These are phyloP conservation scores for Postia placenta DNA, from an alignment of 768 basidiomycete species.

Conservation along the genomic window DNA sequence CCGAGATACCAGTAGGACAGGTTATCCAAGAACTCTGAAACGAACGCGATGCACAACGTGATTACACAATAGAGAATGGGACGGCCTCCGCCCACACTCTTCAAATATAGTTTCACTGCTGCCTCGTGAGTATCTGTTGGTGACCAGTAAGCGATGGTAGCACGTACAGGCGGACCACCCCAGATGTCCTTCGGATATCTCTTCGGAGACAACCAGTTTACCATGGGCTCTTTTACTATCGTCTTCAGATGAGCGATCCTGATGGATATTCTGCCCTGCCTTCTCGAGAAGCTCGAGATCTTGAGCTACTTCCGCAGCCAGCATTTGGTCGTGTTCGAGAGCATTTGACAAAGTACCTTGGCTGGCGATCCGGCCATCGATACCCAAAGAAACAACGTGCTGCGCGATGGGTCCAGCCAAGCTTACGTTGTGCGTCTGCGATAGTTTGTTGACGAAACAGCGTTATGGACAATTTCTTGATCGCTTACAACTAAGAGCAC, in stretches of 20 bases:
- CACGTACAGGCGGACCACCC: constrained; percentile 32
- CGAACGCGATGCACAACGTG: constrained; percentile 10
- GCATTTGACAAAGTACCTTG: constrained; percentile 44
- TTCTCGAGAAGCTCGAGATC: constrained; percentile 13
- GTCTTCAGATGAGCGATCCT: too few relatives aligned
- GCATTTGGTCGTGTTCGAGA: constrained; percentile 32
- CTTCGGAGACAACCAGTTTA: constrained; percentile 59
- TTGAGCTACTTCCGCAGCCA: constrained; percentile 18
- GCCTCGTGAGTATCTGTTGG: constrained; percentile 8
- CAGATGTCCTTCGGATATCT: constrained; percentile 54
- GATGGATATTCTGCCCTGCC: constrained; percentile 11
- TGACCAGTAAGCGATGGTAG: constrained; percentile 8
- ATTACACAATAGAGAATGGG: constrained; percentile 27
- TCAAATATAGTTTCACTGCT: constrained; percentile 23
- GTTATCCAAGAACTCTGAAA: constrained; percentile 16
- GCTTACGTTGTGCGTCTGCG: constrained; percentile 43
- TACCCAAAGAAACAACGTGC: constrained; percentile 45
- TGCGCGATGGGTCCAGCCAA: constrained; percentile 46
- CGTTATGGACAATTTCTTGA: background rate
- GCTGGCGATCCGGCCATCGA: constrained; percentile 43
- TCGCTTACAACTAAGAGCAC: constrained; percentile 37
- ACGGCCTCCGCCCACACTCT: constrained; percentile 18
- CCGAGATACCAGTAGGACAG: constrained; percentile 30
- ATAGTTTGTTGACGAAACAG: background rate
- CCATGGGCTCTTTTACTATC: constrained; percentile 31